Conservation (phyloP, 176 grass and related monocot species). For the Aegilops sharonensis region DNA sequence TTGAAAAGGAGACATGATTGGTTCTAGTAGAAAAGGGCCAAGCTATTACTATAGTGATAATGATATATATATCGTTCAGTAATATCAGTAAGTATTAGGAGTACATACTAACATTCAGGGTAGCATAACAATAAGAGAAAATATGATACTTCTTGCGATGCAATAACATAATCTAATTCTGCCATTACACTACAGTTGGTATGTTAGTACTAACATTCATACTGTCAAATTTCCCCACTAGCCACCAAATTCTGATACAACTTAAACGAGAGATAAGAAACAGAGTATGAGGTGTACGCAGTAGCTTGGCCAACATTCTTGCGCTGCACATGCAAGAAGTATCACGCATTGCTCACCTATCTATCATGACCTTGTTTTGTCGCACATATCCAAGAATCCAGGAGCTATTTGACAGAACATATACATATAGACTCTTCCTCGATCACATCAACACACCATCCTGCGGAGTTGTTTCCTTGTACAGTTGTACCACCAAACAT, state of each 20-base stretch:
- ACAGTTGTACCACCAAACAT: conserved; percentile 33
- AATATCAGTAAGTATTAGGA: background rate
- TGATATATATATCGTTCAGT: background rate
- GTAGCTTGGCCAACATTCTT: background rate
- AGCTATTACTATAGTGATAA: background rate
- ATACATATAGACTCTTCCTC: conserved; percentile 21
- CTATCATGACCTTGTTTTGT: conserved; percentile 27
- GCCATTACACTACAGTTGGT: background rate
- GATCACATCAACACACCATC: conserved; percentile 40
- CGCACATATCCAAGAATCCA: conserved; percentile 42
- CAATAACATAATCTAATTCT: background rate
- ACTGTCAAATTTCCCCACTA: conserved; percentile 1
- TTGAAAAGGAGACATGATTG: background rate
- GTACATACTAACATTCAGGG: background rate
- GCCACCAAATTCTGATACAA: background rate
- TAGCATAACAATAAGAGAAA: background rate
- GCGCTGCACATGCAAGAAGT: conserved; percentile 29
- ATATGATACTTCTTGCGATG: background rate
- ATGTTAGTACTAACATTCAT: background rate
- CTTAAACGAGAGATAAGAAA: background rate
- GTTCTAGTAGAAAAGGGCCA: background rate
- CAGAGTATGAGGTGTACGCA: background rate
- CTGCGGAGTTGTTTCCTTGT: background rate
- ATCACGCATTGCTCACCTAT: background rate
- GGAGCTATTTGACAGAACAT: conserved; percentile 36